Evolutionary conservation across 2,329 filamentous ascomycete species (phyloP), one percentile per base, ranked within the genome.

Genomic region (Trichoderma atrobrunneum): DNA sequence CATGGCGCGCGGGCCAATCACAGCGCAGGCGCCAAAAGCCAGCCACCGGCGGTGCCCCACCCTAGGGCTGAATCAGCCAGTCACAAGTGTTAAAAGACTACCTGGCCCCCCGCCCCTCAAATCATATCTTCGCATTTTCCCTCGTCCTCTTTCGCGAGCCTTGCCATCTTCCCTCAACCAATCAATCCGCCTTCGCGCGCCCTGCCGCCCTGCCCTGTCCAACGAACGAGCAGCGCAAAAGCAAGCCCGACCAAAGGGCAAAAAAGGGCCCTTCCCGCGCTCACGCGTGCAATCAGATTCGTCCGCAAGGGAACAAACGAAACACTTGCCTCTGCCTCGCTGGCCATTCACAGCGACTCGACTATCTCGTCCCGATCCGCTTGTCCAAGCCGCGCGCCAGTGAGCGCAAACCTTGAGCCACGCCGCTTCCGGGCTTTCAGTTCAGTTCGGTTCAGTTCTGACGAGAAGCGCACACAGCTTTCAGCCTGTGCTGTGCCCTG

Each of bases 51-150:
- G 3, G 3, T 6, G 79, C 71, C 80, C 84, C 83, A 84, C 81
- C 73, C n/a, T 39, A 54, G 77, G 75, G 82, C 81, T 84, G 81
- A 85, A 79, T 84, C 83, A 85, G 84, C 85, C 85, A 87, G 82
- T 86, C 82, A 87, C 78, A 84, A 78, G 78, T 78, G 79, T 81
- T 81, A 80, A 82, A 83, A 81, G 80, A 81, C 77, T 36, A 78
- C 79, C 79, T 54, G 79, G 80, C 81, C 80, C 81, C 78, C 77
- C 79, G 79, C 78, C 83, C 83, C 82, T 86, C 85, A 86, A 86
- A 86, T 87, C 85, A 87, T 79, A 81, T 84, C 81, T 80, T 83
- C 80, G 80, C 80, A 84, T 83, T 70, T 82, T 73, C 73, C 76
- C 77, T 84, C 83, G 81, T 82, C 81, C 79, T 81, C 56, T 68